Evolutionary conservation across 2,329 filamentous ascomycete species (phyloP).

Genomic region (Xenosphaeropsis pyriputrescens): DNA sequence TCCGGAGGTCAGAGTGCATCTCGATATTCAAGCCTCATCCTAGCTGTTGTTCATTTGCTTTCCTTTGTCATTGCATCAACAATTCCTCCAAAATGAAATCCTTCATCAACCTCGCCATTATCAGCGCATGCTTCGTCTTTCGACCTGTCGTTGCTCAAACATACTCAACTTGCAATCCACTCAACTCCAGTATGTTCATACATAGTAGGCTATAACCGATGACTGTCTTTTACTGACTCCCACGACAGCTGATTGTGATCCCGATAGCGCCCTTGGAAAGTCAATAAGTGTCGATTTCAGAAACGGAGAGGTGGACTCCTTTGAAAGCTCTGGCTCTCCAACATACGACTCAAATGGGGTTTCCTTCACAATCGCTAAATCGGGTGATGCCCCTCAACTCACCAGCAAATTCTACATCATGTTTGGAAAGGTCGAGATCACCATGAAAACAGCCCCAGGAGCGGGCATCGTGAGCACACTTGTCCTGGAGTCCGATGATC

Average conservation of each 20-base stretch:
- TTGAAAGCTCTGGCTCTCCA: constrained; percentile 52
- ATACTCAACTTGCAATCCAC: constrained; percentile 39
- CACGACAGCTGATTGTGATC: constrained; percentile 42
- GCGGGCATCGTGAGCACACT: constrained; percentile 86
- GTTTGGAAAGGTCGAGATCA: constrained; percentile 85
- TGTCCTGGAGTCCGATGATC: constrained; percentile 76
- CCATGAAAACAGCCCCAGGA: constrained; percentile 74
- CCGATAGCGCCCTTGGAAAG: constrained; percentile 69
- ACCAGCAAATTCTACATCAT: constrained; percentile 95
- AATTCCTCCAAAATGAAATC: background rate
- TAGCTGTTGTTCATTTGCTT: background rate
- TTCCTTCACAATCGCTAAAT: constrained; percentile 61
- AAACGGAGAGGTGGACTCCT: constrained; percentile 62
- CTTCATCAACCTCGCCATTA: background rate
- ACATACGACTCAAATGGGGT: constrained; percentile 67
- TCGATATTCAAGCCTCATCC: background rate
- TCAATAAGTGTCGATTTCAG: constrained; percentile 77
- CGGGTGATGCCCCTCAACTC: constrained; percentile 76
- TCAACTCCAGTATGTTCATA: constrained; percentile 19
- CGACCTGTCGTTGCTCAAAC: constrained; percentile 28
- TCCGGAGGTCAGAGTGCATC: too few relatives aligned
- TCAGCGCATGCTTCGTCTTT: background rate
- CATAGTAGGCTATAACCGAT: too few relatives aligned
- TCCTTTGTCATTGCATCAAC: background rate
- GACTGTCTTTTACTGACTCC: constrained; percentile 7